These are phyloP conservation scores for Calonectria leucothoes DNA, from an alignment of 2,329 filamentous ascomycete species.

Conservation along the genomic window DNA sequence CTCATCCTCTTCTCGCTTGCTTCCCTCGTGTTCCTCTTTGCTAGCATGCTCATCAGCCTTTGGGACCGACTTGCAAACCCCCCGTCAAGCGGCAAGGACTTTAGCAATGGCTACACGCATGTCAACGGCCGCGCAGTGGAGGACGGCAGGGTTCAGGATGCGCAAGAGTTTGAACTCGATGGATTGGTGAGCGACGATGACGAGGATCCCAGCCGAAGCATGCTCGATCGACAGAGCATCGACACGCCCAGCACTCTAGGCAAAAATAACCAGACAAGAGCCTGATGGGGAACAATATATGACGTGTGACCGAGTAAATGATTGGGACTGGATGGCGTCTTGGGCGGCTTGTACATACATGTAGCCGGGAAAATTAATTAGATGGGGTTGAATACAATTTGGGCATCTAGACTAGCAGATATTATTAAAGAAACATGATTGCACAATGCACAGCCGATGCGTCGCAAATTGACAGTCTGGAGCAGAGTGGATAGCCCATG, in stretches of 20 bases:
- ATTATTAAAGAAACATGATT: neutral
- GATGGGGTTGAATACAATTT: neutral
- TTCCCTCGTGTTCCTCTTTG: conserved; percentile 91
- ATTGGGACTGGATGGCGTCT: neutral
- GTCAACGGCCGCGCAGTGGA: conserved; percentile 52
- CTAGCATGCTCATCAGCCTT: conserved; percentile 85
- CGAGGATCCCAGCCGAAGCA: conserved; percentile 63
- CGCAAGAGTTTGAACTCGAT: conserved; percentile 93
- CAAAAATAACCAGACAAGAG: conserved; percentile 45
- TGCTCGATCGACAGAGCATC: conserved; percentile 50
- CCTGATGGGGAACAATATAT: neutral
- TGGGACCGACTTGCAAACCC: conserved; percentile 74
- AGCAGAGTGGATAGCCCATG: neutral
- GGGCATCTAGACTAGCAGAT: neutral
- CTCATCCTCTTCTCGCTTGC: conserved; percentile 91
- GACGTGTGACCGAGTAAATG: neutral
- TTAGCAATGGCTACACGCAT: conserved; percentile 49
- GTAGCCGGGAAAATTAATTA: conserved; percentile 2
- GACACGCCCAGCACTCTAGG: conserved; percentile 56
- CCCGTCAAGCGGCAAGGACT: conserved; percentile 48
- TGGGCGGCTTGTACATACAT: neutral
- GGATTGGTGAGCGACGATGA: conserved; percentile 92
- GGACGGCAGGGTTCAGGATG: conserved; percentile 76
- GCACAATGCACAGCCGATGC: neutral
- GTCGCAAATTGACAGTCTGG: neutral